phyloP scores from a whole-genome alignment of 805 yeast genomes.

The Komagataella phaffii region DNA sequence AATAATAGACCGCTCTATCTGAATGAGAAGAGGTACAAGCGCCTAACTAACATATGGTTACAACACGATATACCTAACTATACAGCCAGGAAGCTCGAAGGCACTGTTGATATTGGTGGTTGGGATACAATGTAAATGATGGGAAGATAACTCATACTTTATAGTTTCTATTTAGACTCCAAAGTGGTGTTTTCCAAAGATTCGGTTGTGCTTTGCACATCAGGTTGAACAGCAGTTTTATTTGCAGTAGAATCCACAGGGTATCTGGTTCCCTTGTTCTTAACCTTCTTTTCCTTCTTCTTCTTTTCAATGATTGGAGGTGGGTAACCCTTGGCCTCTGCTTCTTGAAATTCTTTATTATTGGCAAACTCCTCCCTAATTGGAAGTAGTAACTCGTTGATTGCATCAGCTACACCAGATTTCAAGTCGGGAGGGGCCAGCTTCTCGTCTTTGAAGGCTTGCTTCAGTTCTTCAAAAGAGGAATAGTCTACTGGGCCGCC shows the following conservation, averaged over 20 bases:
- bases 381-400: constrained; percentile 73
- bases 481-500: constrained; percentile 82
- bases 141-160: no score
- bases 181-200: background rate
- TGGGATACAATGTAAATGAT: constrained; percentile 66
- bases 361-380: constrained; percentile 55
- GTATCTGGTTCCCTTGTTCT: constrained; percentile 81
- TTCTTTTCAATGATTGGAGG: constrained; percentile 45
- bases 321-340: constrained; percentile 76
- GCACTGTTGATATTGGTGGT: constrained; percentile 78
- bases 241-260: constrained; percentile 41
- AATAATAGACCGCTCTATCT: constrained; percentile 62
- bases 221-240: background rate
- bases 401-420: constrained; percentile 78
- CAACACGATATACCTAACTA: constrained; percentile 66
- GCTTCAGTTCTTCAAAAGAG: constrained; percentile 54
- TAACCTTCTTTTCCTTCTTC: constrained; percentile 61
- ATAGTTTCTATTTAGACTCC: background rate
- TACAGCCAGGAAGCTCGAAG: constrained; percentile 71
- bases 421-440: constrained; percentile 91
- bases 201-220: background rate
- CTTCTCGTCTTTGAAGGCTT: constrained; percentile 58
- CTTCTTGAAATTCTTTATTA: constrained; percentile 61
- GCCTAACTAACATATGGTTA: constrained; percentile 60
- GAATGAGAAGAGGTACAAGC: constrained; percentile 46